Evolutionary conservation across 139 green algal species (phyloP), one percentile per base, ranked within the genome.

Genomic region (Diplosphaera chodatii): DNA sequence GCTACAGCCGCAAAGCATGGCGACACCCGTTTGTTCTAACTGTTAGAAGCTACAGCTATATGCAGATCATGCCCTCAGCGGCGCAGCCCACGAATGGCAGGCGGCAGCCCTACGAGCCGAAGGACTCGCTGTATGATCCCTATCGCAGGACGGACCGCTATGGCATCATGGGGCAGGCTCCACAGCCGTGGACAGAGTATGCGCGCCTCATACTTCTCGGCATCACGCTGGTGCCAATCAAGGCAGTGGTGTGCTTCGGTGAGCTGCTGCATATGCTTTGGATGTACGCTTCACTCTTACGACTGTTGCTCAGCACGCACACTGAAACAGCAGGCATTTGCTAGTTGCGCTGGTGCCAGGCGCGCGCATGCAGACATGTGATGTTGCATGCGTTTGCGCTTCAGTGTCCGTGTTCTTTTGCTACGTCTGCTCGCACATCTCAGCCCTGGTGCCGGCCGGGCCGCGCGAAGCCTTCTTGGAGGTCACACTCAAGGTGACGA

Each of bases 181-280:
- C 67, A 0, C 48, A 59, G 48, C 48, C 48, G 16, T 59, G 48
- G 48, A 59, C 48, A 25, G 48, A 59, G 16, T 59, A 74, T 20
- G 1, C 83, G 0, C 63, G 80, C 6, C 71, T 93, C 1, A 55
- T 32, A 16, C 0, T 94, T 21, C 48, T 81, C 23, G 71, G 70
- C 32, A 22, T 82, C 31, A 78, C 71, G 23, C 22, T 92, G 31
- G 55, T 90, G 31, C 87, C 87, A 1, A 40, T 92, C 15, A 89
- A 88, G 67, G 32, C 77, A 0, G 4, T 83, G 13, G 72, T 68
- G 0, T 69, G 56, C 18, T 59, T 59, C 18, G 16, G 48, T 59
- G 18, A 23, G 48, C 16, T 4, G 10, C 37, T 48, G 8, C 37
- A 20, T 20, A 48, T 48, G 37, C 37, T 6, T 10, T 20, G 37